Conservation (phyloP, 371 early-diverging fungal genomes). For the Encephalitozoon romaleae region DNA sequence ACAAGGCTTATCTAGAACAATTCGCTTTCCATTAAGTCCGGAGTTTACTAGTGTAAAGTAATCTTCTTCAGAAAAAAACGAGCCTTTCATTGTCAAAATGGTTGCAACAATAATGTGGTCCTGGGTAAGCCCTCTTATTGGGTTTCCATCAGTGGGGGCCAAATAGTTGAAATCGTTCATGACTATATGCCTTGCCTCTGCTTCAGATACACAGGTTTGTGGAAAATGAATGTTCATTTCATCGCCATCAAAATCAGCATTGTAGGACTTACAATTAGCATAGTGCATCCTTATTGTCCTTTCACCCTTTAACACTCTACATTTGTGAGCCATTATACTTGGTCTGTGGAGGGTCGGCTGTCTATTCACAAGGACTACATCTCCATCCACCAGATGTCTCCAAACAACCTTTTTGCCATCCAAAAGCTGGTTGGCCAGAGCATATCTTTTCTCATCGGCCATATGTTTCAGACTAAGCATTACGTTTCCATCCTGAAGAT, state of each 20-base stretch:
- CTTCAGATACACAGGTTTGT: slow-evolving; percentile 83
- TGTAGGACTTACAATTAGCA: slow-evolving; percentile 85
- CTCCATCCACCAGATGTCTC: slow-evolving; percentile 89
- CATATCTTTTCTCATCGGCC: slow-evolving; percentile 75
- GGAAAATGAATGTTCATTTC: slow-evolving; percentile 99
- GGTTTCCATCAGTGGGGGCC: slow-evolving; percentile 88
- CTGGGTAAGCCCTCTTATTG: slow-evolving; percentile 96
- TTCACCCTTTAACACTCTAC: slow-evolving; percentile 84
- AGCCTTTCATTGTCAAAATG: slow-evolving; percentile 76
- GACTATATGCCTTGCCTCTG: slow-evolving; percentile 85
- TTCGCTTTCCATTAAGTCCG: slow-evolving; percentile 61
- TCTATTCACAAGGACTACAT: slow-evolving; percentile 89
- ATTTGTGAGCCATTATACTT: slow-evolving; percentile 96
- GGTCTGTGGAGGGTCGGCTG: slow-evolving; percentile 99
- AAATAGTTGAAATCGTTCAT: slow-evolving; percentile 90
- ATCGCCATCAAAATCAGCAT: slow-evolving; percentile 99
- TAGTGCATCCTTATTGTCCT: slow-evolving; percentile 99
- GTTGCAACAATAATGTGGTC: slow-evolving; percentile 96
- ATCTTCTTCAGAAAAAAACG: slow-evolving; percentile 76
- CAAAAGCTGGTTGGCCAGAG: slow-evolving; percentile 79
- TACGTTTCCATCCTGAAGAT: slow-evolving; percentile 37
- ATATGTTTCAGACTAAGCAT: slow-evolving; percentile 70
- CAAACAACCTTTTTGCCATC: slow-evolving; percentile 79
- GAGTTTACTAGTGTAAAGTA: slow-evolving; percentile 83
- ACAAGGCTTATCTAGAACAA: slow-evolving; percentile 37